Conservation (phyloP, 106 monocot genomes). For the Allium sativum region DNA sequence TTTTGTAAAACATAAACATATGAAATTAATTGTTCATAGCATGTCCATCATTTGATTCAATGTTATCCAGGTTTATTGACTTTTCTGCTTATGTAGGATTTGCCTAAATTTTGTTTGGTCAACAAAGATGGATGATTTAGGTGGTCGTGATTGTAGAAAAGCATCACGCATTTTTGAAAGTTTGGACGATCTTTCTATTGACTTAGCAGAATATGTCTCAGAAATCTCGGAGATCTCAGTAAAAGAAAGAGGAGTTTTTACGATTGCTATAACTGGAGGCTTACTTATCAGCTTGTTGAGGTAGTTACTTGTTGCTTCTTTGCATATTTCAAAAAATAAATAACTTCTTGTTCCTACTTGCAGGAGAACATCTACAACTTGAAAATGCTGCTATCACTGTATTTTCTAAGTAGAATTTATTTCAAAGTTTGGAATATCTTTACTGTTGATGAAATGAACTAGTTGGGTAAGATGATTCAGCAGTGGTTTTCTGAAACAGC, state of each 20-base stretch:
- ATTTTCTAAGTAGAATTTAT: no score
- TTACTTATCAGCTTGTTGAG: slow-evolving; percentile 41
- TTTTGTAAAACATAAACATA: no score
- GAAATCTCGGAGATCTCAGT: slow-evolving; percentile 49
- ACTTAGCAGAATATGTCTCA: slow-evolving; percentile 57
- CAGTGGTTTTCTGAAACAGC: no score
- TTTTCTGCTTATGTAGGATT: slow-evolving; percentile 1
- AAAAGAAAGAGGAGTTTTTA: slow-evolving; percentile 55
- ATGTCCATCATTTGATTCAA: no score
- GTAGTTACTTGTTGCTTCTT: slow-evolving; percentile 9
- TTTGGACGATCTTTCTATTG: slow-evolving; percentile 60
- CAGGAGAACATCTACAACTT: no score
- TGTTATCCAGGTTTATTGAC: not conserved
- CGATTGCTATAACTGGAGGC: slow-evolving; percentile 61
- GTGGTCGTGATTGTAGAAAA: slow-evolving; percentile 26
- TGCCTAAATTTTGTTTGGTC: not conserved
- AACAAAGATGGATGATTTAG: slow-evolving; percentile 25
- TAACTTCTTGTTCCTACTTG: no score
- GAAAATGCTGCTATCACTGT: no score
- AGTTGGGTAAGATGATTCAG: no score
- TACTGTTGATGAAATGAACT: no score
- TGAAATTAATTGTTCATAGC: no score
- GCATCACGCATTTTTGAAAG: slow-evolving; percentile 64
- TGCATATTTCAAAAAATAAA: no score
- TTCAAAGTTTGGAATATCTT: no score